phyloP scores from a whole-genome alignment of 2,329 filamentous ascomycete species.

The Acrocalymma vagum region DNA sequence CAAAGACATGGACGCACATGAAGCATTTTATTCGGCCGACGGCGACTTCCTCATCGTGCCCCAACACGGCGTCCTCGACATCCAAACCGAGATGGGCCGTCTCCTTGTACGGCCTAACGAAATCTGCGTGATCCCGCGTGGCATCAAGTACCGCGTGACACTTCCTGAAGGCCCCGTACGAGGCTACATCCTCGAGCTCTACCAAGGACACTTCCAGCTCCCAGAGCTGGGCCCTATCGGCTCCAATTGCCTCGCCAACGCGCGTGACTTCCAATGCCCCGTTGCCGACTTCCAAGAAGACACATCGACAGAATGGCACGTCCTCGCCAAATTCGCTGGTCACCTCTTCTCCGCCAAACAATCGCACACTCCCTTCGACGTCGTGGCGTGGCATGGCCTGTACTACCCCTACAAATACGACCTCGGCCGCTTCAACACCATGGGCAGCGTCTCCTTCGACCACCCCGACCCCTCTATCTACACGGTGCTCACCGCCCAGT shows the following conservation, averaged over 20 bases:
- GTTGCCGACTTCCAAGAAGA: constrained; percentile 65
- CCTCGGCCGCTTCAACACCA: constrained; percentile 65
- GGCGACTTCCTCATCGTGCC: constrained; percentile 73
- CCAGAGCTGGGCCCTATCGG: constrained; percentile 74
- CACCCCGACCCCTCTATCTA: constrained; percentile 74
- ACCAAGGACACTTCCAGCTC: constrained; percentile 70
- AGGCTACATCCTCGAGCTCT: constrained; percentile 74
- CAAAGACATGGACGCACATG: constrained; percentile 75
- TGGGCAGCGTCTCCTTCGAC: constrained; percentile 67
- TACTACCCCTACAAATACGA: constrained; percentile 70
- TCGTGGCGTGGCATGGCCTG: constrained; percentile 76
- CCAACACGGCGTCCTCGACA: constrained; percentile 70
- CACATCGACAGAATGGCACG: constrained; percentile 63
- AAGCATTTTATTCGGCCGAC: constrained; percentile 84
- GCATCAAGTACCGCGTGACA: constrained; percentile 70
- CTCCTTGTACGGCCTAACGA: constrained; percentile 73
- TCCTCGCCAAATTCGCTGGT: constrained; percentile 70
- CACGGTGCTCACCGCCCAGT: constrained; percentile 71
- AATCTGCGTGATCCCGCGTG: constrained; percentile 71
- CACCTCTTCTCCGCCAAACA: constrained; percentile 69
- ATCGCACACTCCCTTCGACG: constrained; percentile 73
- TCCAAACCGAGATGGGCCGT: constrained; percentile 73
- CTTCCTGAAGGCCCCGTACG: constrained; percentile 67
- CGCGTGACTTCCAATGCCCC: constrained; percentile 71
- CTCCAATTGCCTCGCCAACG: constrained; percentile 71